Evolutionary conservation across 2,329 filamentous ascomycete species (phyloP), one percentile per base, ranked within the genome.

Genomic region (Myriosclerotinia duriaeana): DNA sequence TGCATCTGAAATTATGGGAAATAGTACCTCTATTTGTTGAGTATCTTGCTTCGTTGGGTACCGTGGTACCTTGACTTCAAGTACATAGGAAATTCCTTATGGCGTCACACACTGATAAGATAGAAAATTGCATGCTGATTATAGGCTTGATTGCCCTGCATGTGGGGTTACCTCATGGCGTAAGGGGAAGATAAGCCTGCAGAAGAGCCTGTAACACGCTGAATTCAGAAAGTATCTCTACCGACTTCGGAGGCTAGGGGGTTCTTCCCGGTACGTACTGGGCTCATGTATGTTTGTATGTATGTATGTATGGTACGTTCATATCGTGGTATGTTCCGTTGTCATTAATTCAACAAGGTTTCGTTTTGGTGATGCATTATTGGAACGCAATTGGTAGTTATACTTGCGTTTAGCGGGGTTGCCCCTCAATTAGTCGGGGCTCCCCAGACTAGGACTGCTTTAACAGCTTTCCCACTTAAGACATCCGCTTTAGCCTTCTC

Each of bases 401-500:
- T 38, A 20, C 34, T n/a, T 36, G n/a, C 34, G 20, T 38, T 52
- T 30, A 52, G 48, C 14, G 22, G 36, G 5, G 7, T 20, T 26
- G 7, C 8, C 36, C 69, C 69, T 69, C 22, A 68, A 34, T n/a
- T 69, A 44, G 6, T 48, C 9, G 56, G 56, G n/a, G 20, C 7
- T 48, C 20, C 30, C 56, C 56, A 60, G 14, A 12, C 5, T 1
- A 50, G 30, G 0, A 72, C 70, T 46, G 68, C 69, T 55, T 72
- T 72, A 3, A 72, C 67, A 7, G 67, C 69, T 17, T 56, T 65
- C 20, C 71, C 70, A 60, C 56, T 65, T 56, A 71, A 53, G 3
- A 70, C 58, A 42, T 68, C 70, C 26, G 65, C 67, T 36, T 65
- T 70, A 12, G 70, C 71, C 38, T 22, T 58, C 36, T 72, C 65